Conservation (phyloP, 257 asterid species). For the Gardenia jasminoides region DNA sequence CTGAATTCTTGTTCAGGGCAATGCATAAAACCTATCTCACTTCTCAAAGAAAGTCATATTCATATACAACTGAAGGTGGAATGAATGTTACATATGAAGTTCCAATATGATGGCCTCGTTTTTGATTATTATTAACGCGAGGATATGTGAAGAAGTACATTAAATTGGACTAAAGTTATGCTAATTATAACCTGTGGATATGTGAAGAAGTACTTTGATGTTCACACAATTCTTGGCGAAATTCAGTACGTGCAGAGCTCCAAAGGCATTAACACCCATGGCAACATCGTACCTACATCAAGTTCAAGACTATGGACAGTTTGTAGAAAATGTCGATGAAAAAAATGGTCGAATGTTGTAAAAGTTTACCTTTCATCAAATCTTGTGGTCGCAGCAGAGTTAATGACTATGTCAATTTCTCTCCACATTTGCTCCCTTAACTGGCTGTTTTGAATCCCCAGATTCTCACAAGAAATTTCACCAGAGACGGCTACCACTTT, state of each 20-base stretch:
- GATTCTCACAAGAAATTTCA: constrained; percentile 30
- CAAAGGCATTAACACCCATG: constrained; percentile 41
- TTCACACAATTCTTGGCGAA: constrained; percentile 46
- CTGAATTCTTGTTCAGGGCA: too few relatives aligned
- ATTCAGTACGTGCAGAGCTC: constrained; percentile 36
- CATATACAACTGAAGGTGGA: too few relatives aligned
- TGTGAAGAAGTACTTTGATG: constrained; percentile 42
- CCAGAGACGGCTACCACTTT: constrained; percentile 30
- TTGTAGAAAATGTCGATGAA: neutral
- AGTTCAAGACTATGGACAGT: neutral
- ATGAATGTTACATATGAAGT: too few relatives aligned
- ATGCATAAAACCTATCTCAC: too few relatives aligned
- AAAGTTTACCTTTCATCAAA: constrained; percentile 35
- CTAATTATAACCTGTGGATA: constrained; percentile 51
- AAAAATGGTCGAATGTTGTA: neutral
- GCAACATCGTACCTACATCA: constrained; percentile 51
- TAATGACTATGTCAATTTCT: constrained; percentile 45
- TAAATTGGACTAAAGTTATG: too few relatives aligned
- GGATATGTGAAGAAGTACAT: too few relatives aligned
- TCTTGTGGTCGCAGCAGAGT: constrained; percentile 68
- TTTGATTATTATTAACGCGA: too few relatives aligned
- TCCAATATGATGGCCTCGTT: too few relatives aligned
- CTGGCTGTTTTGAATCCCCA: constrained; percentile 25
- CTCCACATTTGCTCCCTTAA: constrained; percentile 31
- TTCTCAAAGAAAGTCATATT: too few relatives aligned